Percentiles rank a stretch among this genome's conserved stretches.
Evolutionary conservation across 75 land plant species (phyloP).

Genomic region (Pinus taeda): DNA sequence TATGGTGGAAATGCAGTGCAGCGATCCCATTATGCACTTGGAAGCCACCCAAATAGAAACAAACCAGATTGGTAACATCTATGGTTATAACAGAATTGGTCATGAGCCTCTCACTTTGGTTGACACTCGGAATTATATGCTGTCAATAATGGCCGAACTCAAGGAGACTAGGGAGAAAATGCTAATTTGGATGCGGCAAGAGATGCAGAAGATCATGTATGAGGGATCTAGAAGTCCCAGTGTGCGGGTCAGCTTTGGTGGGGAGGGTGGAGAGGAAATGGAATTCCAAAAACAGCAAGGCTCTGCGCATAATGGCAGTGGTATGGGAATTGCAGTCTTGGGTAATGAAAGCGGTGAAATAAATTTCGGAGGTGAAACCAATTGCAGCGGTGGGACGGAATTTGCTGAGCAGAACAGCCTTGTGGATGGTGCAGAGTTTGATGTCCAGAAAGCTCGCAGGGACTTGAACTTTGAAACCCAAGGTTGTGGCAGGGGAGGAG

Average conservation of each 20-base stretch:
- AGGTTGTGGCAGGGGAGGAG: background rate
- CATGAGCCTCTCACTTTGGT: conserved; percentile 1
- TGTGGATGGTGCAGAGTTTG: conserved; percentile 7
- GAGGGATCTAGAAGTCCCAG: background rate
- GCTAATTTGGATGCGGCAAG: conserved; percentile 6
- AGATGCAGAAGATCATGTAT: conserved; percentile 9
- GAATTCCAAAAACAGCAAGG: conserved; percentile 4
- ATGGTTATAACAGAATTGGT: background rate
- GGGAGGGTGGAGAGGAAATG: background rate
- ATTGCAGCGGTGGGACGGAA: background rate
- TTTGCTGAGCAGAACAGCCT: conserved; percentile 2
- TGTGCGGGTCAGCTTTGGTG: background rate
- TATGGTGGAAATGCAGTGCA: background rate
- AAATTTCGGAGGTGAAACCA: conserved; percentile 1
- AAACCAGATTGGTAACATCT: background rate
- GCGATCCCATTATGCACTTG: background rate
- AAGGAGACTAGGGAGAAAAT: conserved; percentile 2
- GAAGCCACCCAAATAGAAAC: background rate
- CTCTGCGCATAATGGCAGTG: background rate
- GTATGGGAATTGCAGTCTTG: conserved; percentile 2
- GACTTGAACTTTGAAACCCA: background rate
- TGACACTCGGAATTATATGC: conserved; percentile 4
- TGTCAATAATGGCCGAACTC: background rate
- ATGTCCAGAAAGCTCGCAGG: background rate
- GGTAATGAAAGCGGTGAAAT: conserved; percentile 7